Percentiles rank a stretch among this genome's conserved stretches.
These are phyloP conservation scores for Aspergillus thermomutatus DNA, from an alignment of 2,329 filamentous ascomycete genomes.

Conservation along the genomic window DNA sequence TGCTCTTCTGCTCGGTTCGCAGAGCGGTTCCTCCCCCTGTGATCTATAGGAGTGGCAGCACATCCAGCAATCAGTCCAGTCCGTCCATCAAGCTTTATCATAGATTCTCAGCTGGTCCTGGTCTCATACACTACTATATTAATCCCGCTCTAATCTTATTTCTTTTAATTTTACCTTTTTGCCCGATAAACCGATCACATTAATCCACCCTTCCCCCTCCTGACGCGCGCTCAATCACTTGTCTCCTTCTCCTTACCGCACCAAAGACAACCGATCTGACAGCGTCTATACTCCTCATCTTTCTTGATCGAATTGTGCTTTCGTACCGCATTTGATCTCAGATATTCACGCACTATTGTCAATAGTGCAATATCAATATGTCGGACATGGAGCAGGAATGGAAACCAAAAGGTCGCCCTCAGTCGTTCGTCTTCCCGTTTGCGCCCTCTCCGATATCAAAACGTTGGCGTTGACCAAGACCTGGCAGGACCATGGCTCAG, in stretches of 20 bases:
- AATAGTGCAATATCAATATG: slow-evolving; percentile 37
- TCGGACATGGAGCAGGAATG: slow-evolving; percentile 71
- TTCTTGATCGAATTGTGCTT: not conserved
- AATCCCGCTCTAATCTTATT: slow-evolving; percentile 3
- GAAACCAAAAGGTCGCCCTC: slow-evolving; percentile 76
- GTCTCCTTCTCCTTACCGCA: slow-evolving; percentile 3
- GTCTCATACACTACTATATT: slow-evolving; percentile 13
- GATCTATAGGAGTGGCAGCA: not conserved
- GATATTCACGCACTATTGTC: not conserved
- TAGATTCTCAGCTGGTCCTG: slow-evolving; percentile 30
- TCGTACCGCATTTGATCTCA: not conserved
- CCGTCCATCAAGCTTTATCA: slow-evolving; percentile 1
- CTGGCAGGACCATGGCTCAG: slow-evolving; percentile 72
- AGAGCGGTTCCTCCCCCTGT: not conserved
- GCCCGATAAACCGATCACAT: slow-evolving; percentile 8
- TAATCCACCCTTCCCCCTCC: slow-evolving; percentile 5
- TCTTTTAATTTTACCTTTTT: slow-evolving; percentile 10
- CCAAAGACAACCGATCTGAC: not conserved
- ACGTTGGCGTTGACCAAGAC: slow-evolving; percentile 21
- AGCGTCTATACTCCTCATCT: slow-evolving; percentile 2
- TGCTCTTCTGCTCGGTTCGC: not conserved
- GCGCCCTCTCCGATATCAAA: slow-evolving; percentile 4
- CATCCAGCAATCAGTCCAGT: not conserved
- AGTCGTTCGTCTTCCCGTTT: slow-evolving; percentile 64
- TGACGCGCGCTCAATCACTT: slow-evolving; percentile 2